Evolutionary conservation across 106 monocot genomes (phyloP), one percentile per base, ranked within the genome.

Genomic region (Dioscorea zingiberensis): DNA sequence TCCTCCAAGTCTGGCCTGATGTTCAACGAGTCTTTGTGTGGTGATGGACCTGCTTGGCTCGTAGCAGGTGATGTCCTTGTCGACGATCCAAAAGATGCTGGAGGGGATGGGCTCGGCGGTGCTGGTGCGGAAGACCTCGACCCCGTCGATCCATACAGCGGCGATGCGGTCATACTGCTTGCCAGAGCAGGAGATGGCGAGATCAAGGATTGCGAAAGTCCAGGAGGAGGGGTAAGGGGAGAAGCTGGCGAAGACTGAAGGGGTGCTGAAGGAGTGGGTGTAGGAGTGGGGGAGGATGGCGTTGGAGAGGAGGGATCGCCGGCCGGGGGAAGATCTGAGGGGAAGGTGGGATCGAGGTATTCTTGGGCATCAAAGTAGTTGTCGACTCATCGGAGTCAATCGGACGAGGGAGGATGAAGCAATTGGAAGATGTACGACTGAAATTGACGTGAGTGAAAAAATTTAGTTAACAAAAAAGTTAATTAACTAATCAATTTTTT

Each of bases 141-240:
- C 84, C 47, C 87, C 78, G 67, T 74, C 79, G 79, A 92, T 48
- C 92, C 92, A 92, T 28, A 92, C 67, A 48, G 84, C 87, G 53
- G 84, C 87, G 51, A 92, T 77, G 54, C 92, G 92, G 63, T 87
- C 92, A 70, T 87, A 87, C 67, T 92, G 92, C 24, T 87, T 80
- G 32, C 92, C 92, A 13, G 65, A 53, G 64, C 64, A 78, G 55
- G 79, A 63, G 54, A 65, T 69, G 51, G 92, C 82, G 77, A 85
- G 68, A 68, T 74, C 63, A 55, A 80, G 79, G 24, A 82, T 69
- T 64, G 72, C 63, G 75, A 25, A 49, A 28, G 78, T 13, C 84
- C 84, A 92, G 12, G 78, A 57, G 54, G 44, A 1, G 21, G 47
- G 65, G 23, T 75, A 80, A 7, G 78, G 60, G 38, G 61, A 38